Conservation (phyloP, 1,284 basidiomycete genomes). For the Cryptococcus hybrid region DNA sequence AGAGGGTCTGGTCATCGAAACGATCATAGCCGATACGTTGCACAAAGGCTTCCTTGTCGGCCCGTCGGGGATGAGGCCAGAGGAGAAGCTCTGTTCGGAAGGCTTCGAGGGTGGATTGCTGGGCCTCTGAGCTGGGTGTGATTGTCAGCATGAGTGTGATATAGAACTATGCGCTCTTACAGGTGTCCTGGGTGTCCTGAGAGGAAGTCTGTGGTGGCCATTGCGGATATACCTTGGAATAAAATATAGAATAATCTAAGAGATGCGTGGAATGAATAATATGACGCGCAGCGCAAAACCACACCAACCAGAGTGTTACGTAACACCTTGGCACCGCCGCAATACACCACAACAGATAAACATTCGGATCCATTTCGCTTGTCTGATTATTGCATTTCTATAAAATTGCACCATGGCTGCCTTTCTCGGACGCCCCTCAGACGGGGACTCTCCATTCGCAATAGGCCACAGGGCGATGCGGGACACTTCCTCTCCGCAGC, state of each 20-base stretch:
- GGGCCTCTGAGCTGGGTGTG: constrained; percentile 53
- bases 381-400: not conserved
- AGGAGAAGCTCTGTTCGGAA: constrained; percentile 63
- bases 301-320: too few relatives aligned
- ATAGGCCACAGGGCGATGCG: constrained; percentile 47
- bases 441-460: constrained; percentile 49
- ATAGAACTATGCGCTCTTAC: constrained; percentile 22
- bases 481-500: constrained; percentile 42
- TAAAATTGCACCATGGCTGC: constrained; percentile 1
- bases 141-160: not conserved
- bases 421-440: constrained; percentile 46
- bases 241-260: not conserved
- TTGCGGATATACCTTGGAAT: not conserved
- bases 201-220: constrained; percentile 52
- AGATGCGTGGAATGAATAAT: too few relatives aligned
- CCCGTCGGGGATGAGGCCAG: constrained; percentile 33
- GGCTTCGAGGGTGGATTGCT: constrained; percentile 69
- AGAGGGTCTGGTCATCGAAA: constrained; percentile 75
- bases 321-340: too few relatives aligned
- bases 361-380: not conserved
- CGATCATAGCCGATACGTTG: constrained; percentile 55
- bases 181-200: constrained; percentile 83
- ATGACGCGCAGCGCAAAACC: too few relatives aligned
- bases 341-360: not conserved
- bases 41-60: constrained; percentile 20